Evolutionary conservation across 345 rosid genomes (phyloP).

Genomic region (Abelmoschus esculentus): DNA sequence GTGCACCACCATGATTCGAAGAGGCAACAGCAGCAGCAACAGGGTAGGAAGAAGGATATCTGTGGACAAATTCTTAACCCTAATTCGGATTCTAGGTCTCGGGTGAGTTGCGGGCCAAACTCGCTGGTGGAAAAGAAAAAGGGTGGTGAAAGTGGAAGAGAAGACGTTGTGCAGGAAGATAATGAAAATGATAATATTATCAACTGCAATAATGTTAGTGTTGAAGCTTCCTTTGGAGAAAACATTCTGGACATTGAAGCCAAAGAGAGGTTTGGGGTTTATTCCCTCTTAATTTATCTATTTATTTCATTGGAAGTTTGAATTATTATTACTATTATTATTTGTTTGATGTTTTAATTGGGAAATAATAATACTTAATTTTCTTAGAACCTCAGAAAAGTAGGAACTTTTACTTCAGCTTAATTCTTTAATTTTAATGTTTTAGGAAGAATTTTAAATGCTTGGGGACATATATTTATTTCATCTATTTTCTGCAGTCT

Average conservation of each 20-base stretch:
- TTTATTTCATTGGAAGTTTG: background rate
- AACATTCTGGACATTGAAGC: constrained; percentile 56
- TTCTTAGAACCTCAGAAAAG: background rate
- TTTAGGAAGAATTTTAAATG: background rate
- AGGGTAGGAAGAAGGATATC: constrained; percentile 8
- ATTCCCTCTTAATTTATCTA: background rate
- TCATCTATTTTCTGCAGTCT: background rate
- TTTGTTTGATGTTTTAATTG: background rate
- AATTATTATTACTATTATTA: background rate
- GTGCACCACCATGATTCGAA: constrained; percentile 32
- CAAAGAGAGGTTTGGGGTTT: constrained; percentile 51
- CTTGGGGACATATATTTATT: background rate
- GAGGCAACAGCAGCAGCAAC: constrained; percentile 9
- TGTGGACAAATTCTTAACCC: constrained; percentile 28
- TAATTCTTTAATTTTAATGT: background rate
- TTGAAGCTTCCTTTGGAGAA: constrained; percentile 64
- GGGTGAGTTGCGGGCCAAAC: constrained; percentile 16
- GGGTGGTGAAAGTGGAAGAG: constrained; percentile 7
- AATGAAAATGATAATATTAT: background rate
- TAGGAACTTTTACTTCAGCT: background rate
- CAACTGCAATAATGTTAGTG: background rate
- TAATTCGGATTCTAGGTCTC: constrained; percentile 15
- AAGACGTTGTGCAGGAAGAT: constrained; percentile 11
- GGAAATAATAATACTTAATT: background rate
- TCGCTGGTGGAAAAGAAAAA: constrained; percentile 12